Conservation (phyloP, 1,139 yeast species). For the Kurtzmaniella quercitrusa region DNA sequence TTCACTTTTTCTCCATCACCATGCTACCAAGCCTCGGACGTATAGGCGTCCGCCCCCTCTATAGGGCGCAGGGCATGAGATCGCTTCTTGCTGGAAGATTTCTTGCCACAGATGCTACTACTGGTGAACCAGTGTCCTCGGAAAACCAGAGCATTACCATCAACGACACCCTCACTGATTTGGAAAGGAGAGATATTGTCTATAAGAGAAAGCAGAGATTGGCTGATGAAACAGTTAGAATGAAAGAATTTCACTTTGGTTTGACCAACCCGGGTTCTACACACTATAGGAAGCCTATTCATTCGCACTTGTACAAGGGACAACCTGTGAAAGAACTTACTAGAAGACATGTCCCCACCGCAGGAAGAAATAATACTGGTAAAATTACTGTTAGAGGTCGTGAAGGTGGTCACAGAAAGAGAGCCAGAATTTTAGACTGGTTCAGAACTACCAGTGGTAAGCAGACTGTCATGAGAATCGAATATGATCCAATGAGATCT, state of each 20-base stretch:
- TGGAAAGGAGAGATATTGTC: slow-evolving; percentile 75
- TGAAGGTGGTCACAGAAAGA: slow-evolving; percentile 95
- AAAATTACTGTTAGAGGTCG: slow-evolving; percentile 87
- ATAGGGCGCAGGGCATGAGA: background rate
- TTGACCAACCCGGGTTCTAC: slow-evolving; percentile 80
- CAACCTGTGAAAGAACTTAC: slow-evolving; percentile 78
- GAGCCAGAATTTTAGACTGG: slow-evolving; percentile 81
- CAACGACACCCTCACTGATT: slow-evolving; percentile 51
- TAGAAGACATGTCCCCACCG: slow-evolving; percentile 62
- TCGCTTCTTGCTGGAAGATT: background rate
- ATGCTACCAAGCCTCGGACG: background rate
- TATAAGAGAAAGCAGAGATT: slow-evolving; percentile 71
- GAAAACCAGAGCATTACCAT: background rate
- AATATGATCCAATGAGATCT: slow-evolving; percentile 93
- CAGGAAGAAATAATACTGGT: slow-evolving; percentile 92
- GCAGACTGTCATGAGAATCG: slow-evolving; percentile 82
- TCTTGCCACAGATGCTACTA: slow-evolving; percentile 1
- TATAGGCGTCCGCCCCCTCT: background rate
- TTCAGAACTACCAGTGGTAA: slow-evolving; percentile 64
- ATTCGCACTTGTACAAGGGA: slow-evolving; percentile 84
- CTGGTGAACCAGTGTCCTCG: background rate
- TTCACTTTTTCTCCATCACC: background rate
- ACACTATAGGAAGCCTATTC: slow-evolving; percentile 85
- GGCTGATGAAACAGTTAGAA: slow-evolving; percentile 62
- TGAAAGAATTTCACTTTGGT: slow-evolving; percentile 72